Percentiles rank a stretch among this genome's conserved stretches.
Conservation (phyloP, 2,329 filamentous ascomycete species). For the Paraconiothyrium brasiliense region DNA sequence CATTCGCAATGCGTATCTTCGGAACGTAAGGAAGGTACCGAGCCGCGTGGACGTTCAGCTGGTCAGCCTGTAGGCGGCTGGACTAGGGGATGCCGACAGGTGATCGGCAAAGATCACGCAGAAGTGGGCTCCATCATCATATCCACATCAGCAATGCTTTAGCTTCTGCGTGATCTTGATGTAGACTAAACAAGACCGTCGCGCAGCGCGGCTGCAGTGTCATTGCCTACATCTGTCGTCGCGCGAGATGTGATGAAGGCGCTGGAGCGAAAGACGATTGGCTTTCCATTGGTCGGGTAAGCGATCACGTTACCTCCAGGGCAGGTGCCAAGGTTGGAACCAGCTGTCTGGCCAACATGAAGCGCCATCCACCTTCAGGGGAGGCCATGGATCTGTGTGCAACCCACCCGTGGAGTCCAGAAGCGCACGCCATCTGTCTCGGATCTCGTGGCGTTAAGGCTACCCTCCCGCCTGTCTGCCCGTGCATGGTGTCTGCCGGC, state of each 20-base stretch:
- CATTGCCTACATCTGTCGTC: constrained; percentile 21
- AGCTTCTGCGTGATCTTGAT: neutral
- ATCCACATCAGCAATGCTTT: constrained; percentile 17
- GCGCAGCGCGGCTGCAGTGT: constrained; percentile 11
- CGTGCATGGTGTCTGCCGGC: constrained; percentile 25
- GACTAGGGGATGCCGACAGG: constrained; percentile 16
- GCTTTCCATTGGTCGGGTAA: constrained; percentile 8
- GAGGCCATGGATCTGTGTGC: neutral
- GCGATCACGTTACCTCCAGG: constrained; percentile 16
- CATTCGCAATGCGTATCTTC: neutral
- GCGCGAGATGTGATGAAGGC: constrained; percentile 6
- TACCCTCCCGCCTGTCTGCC: constrained; percentile 10
- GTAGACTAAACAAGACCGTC: constrained; percentile 12
- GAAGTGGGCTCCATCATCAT: neutral
- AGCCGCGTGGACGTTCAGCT: constrained; percentile 30
- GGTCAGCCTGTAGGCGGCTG: constrained; percentile 31
- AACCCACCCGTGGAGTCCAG: constrained; percentile 17
- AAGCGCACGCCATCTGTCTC: constrained; percentile 25
- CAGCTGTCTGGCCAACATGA: neutral
- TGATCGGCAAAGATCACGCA: constrained; percentile 15
- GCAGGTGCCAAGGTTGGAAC: neutral
- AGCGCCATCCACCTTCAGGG: neutral
- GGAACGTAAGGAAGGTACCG: constrained; percentile 7
- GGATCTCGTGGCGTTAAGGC: constrained; percentile 19
- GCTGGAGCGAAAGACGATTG: neutral